Conservation (phyloP, 306 rosid species). For the Medicago truncatula region MtrunA17r5.0-ANR NC_053049.1:40357501-40358000, state of each 20-base stretch:
- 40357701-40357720: slow-evolving; percentile 11
- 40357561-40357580: slow-evolving; percentile 71
- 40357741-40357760: slow-evolving; percentile 17
- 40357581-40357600: slow-evolving; percentile 27
- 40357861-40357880: slow-evolving; percentile 68
- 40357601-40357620: neutral
- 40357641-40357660: slow-evolving; percentile 23
- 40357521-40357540: slow-evolving; percentile 84
- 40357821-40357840: slow-evolving; percentile 19
- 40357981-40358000: neutral
- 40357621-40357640: slow-evolving; percentile 29
- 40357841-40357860: neutral
- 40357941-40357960: slow-evolving; percentile 61
- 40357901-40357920: slow-evolving; percentile 75
- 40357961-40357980: slow-evolving; percentile 17
- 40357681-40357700: neutral
- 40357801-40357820: slow-evolving; percentile 19
- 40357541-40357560: slow-evolving; percentile 68
- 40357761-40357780: neutral
- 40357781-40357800: neutral
- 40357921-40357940: slow-evolving; percentile 56
- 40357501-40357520: slow-evolving; percentile 83
- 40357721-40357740: neutral
- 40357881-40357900: slow-evolving; percentile 77
- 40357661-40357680: slow-evolving; percentile 36